These are phyloP conservation scores for Collybia sp. DNA, from an alignment of 768 basidiomycete genomes.

Conservation along the genomic window DNA sequence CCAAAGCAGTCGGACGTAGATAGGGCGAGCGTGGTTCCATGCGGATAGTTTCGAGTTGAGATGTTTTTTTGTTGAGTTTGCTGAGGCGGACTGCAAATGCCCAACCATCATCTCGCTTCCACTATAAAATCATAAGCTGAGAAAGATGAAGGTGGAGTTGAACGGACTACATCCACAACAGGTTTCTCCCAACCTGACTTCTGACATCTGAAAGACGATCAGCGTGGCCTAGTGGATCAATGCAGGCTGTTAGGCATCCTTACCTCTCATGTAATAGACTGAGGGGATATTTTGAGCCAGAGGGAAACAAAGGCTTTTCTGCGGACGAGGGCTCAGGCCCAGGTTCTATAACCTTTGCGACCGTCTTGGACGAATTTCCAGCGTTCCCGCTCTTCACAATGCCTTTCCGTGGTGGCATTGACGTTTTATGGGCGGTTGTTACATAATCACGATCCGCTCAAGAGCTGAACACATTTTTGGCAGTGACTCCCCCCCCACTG, in stretches of 20 bases:
- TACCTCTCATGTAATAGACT: constrained; percentile 78
- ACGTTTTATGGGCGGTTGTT: background rate
- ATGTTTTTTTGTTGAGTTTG: constrained; percentile 65
- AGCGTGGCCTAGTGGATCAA: background rate
- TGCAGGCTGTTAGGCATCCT: background rate
- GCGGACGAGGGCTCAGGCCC: constrained; percentile 18
- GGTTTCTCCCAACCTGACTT: constrained; percentile 90
- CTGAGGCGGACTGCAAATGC: constrained; percentile 68
- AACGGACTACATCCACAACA: constrained; percentile 60
- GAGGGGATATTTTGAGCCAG: constrained; percentile 82
- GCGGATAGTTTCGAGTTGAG: constrained; percentile 61
- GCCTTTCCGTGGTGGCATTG: constrained; percentile 66
- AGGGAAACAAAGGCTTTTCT: constrained; percentile 69
- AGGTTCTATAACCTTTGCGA: constrained; percentile 19
- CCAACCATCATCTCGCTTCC: constrained; percentile 43
- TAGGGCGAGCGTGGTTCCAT: constrained; percentile 74
- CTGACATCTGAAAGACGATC: constrained; percentile 54
- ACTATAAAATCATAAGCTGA: constrained; percentile 23
- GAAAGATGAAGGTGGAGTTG: constrained; percentile 5
- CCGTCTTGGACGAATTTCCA: constrained; percentile 78
- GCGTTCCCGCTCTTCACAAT: constrained; percentile 88
- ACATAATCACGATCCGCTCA: background rate
- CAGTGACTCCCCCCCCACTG: constrained; percentile 2
- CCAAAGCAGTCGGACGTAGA: constrained; percentile 58
- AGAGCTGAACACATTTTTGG: no score